Conservation (phyloP, 495 filamentous ascomycete genomes). For the Penicillium flavigenum region DNA sequence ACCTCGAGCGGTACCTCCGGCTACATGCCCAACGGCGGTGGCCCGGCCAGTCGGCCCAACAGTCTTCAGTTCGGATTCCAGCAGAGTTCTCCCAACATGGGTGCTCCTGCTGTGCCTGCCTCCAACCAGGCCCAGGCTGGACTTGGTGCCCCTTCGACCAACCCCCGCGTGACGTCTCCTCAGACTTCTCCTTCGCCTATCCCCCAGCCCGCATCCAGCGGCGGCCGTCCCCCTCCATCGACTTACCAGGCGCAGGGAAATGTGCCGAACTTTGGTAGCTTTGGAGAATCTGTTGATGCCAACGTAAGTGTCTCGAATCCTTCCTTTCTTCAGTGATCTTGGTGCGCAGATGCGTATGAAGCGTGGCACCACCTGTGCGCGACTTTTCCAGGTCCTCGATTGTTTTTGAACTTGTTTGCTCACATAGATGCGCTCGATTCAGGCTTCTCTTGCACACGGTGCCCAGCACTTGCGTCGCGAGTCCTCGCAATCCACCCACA, state of each 20-base stretch:
- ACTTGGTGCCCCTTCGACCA: conserved; percentile 63
- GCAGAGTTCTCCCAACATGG: conserved; percentile 64
- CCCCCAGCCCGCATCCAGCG: conserved; percentile 79
- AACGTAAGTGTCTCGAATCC: conserved; percentile 58
- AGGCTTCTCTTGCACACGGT: conserved; percentile 60
- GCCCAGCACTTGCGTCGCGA: conserved; percentile 76
- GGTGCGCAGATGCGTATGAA: neutral
- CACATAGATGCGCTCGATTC: conserved; percentile 58
- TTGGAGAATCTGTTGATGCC: conserved; percentile 62
- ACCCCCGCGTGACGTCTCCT: conserved; percentile 67
- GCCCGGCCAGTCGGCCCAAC: conserved; percentile 57
- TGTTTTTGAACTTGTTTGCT: conserved; percentile 21
- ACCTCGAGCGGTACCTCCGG: conserved; percentile 72
- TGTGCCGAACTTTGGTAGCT: conserved; percentile 76
- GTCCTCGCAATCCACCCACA: conserved; percentile 76
- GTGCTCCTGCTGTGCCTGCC: conserved; percentile 48
- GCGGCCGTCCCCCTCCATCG: conserved; percentile 73
- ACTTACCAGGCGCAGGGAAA: conserved; percentile 62
- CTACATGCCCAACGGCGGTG: conserved; percentile 76
- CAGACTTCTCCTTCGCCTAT: conserved; percentile 85
- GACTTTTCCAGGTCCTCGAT: conserved; percentile 11
- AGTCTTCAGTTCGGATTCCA: conserved; percentile 79
- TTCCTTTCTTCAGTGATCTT: conserved; percentile 15
- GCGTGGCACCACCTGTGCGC: conserved; percentile 11
- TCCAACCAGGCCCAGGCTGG: conserved; percentile 45